phyloP scores from a whole-genome alignment of 1,139 yeast genomes.

The Yamadazyma atlantica region DNA sequence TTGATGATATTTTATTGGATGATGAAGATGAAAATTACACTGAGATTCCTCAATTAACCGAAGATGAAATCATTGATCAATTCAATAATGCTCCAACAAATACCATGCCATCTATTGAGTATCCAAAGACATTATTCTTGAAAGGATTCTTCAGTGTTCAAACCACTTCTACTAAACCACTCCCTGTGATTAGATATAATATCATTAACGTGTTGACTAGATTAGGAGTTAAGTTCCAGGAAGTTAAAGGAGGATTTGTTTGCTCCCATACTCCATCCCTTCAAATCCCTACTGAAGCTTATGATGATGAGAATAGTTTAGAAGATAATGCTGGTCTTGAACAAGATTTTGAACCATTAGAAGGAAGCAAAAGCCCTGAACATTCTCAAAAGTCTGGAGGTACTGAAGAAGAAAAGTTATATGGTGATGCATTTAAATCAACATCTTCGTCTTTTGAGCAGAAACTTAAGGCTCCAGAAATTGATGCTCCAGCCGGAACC shows the following conservation, averaged over 20 bases:
- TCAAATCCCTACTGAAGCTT: constrained; percentile 17
- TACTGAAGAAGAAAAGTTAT: constrained; percentile 39
- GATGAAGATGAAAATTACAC: constrained; percentile 27
- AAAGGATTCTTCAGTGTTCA: constrained; percentile 96
- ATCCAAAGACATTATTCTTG: constrained; percentile 85
- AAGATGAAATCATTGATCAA: constrained; percentile 63
- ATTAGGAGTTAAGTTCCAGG: constrained; percentile 79
- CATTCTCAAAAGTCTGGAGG: constrained; percentile 24
- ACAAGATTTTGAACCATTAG: constrained; percentile 1
- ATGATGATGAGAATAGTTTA: constrained; percentile 23
- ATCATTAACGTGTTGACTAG: constrained; percentile 76
- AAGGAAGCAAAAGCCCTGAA: not conserved
- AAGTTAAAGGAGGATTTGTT: constrained; percentile 91
- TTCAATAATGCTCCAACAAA: constrained; percentile 72
- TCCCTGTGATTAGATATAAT: constrained; percentile 84
- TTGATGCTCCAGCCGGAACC: constrained; percentile 5
- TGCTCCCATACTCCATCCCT: constrained; percentile 70
- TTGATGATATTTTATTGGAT: constrained; percentile 65
- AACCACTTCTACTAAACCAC: constrained; percentile 90
- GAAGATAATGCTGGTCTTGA: constrained; percentile 17
- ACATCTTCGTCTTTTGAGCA: constrained; percentile 33
- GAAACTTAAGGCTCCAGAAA: constrained; percentile 29
- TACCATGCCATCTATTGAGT: constrained; percentile 91
- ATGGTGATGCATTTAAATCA: constrained; percentile 46
- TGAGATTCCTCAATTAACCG: constrained; percentile 48